Evolutionary conservation across 257 asterid genomes (phyloP).

Genomic region (Capsicum chinense): DNA sequence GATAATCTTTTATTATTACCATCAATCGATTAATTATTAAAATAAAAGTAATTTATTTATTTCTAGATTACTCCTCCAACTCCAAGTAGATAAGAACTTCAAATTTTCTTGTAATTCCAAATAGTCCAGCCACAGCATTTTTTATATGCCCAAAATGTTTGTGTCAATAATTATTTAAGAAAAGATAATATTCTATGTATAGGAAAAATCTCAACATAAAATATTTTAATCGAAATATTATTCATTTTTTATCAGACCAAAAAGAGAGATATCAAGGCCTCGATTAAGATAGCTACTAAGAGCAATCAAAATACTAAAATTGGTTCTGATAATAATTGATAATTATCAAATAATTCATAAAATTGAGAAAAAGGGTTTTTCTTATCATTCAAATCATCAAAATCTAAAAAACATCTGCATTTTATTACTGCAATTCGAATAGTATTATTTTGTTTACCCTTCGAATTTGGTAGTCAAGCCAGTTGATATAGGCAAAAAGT

Average conservation of each 20-base stretch:
- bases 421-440: background rate
- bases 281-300: background rate
- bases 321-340: background rate
- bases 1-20: no score
- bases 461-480: no score
- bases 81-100: no score
- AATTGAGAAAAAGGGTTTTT: background rate
- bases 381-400: background rate
- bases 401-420: background rate
- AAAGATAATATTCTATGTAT: background rate
- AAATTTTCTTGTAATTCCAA: no score
- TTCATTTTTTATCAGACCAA: background rate
- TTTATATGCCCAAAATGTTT: no score
- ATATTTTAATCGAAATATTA: background rate
- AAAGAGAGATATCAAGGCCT: background rate
- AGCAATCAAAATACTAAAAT: background rate
- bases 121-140: background rate
- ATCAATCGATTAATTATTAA: no score
- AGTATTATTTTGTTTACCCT: no score
- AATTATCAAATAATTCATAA: background rate
- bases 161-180: no score
- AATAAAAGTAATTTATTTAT: no score
- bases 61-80: no score
- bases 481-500: background rate
- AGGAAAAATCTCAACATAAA: background rate